phyloP scores from a whole-genome alignment of 2,329 filamentous ascomycete genomes.

The Verticillium isaacii region DNA sequence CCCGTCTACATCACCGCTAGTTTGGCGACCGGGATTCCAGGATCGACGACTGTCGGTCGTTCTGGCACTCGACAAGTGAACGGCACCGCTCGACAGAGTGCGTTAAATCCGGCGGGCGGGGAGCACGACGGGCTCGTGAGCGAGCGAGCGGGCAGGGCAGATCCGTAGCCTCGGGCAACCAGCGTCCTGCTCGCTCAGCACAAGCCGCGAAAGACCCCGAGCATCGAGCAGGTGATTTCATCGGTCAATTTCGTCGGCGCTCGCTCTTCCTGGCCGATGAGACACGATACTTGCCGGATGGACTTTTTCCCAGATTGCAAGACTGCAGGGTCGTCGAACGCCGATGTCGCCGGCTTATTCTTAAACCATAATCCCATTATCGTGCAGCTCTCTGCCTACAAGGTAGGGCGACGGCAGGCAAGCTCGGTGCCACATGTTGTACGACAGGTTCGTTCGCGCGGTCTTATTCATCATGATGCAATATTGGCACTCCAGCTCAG shows the following conservation, averaged over 20 bases:
- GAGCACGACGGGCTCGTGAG: neutral
- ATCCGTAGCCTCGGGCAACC: neutral
- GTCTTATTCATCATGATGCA: neutral
- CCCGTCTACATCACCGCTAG: constrained; percentile 1
- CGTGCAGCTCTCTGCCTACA: neutral
- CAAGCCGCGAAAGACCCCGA: neutral
- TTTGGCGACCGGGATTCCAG: neutral
- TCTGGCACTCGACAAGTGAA: neutral
- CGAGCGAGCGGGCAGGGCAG: neutral
- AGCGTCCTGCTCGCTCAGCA: neutral
- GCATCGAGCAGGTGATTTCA: neutral
- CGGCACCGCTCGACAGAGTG: no score
- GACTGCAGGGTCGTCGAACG: neutral
- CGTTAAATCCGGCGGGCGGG: neutral
- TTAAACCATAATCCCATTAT: neutral
- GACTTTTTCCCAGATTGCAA: neutral
- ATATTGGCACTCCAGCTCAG: neutral
- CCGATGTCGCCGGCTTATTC: neutral
- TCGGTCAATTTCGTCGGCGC: neutral
- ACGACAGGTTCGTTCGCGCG: neutral
- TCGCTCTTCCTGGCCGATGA: neutral
- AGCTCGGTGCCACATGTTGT: neutral
- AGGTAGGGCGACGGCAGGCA: neutral
- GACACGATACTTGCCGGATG: neutral
- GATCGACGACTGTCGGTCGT: neutral